Evolutionary conservation across 2,329 filamentous ascomycete species (phyloP), one percentile per base, ranked within the genome.

Genomic region (Aspergillus brunneoviolaceus): DNA sequence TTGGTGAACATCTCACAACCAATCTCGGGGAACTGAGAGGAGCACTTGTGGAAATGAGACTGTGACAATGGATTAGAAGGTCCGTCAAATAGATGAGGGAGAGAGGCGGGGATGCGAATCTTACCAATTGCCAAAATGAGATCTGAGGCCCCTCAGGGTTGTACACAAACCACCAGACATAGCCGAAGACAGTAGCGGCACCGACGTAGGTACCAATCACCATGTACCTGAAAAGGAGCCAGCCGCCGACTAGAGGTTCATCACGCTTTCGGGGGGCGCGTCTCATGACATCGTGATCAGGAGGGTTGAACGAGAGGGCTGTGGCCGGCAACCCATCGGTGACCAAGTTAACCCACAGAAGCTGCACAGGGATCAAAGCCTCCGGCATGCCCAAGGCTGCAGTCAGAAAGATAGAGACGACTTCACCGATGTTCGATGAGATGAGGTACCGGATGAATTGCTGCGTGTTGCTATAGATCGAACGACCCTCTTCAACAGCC

Each of bases 101-200:
- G n/a, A 25, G 7, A 6, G 12, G 25, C 39, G 6, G 27, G 27
- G 4, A 31, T 14, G n/a, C 6, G 19, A 9, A 33, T 76, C 81
- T 76, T 77, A 85, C 82, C 67, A 99, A 82, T 74, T 99, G 91
- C 76, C 85, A 89, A 81, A 98, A 96, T 64, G 83, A 87, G 77
- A 99, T 96, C 76, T 96, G 91, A 25, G 95, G 95, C 0, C 95
- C 95, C 67, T 88, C 87, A 9, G 87, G 80, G 80, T 98, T 94
- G 82, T 90, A 96, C 89, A 99, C 93, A 83, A 98, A 99, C 91
- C 92, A 99, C 95, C 95, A 99, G n/a, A 92, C 94, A 74, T 99
- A 99, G 50, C 96, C 95, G 72, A 89, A 92, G 21, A 99, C 96
- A 3, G 95, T 99, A 57, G 95, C 95, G 47, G 92, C 83, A 73